These are phyloP conservation scores for Sclerotinia glacialis DNA, from an alignment of 2,329 filamentous ascomycete species.

Conservation along the genomic window DNA sequence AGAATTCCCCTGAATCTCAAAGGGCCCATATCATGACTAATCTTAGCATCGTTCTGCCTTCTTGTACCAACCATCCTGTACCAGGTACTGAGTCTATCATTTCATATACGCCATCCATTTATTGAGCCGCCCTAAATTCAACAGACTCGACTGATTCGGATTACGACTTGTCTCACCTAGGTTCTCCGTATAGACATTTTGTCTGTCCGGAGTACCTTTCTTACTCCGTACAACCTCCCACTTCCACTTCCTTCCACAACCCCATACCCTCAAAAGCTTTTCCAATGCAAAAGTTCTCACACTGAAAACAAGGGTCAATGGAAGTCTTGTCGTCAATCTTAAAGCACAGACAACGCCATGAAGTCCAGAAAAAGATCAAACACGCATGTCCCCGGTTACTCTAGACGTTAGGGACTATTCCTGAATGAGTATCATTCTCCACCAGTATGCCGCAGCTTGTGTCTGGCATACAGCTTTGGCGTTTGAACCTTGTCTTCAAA, in stretches of 20 bases:
- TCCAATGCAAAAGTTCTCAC: neutral
- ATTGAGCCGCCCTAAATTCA: neutral
- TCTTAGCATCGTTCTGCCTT: neutral
- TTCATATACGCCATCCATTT: neutral
- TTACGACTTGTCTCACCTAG: neutral
- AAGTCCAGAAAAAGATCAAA: constrained; percentile 21
- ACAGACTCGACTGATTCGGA: neutral
- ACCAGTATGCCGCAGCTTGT: constrained; percentile 34
- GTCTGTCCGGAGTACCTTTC: neutral
- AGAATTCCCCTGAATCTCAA: neutral
- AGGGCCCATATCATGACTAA: constrained; percentile 6
- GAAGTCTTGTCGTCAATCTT: neutral
- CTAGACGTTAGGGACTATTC: constrained; percentile 28
- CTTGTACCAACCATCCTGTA: neutral
- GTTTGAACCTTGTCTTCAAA: constrained; percentile 32
- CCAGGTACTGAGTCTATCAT: neutral
- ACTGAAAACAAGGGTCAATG: neutral
- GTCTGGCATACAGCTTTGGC: constrained; percentile 33
- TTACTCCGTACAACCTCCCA: neutral
- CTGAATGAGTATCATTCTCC: constrained; percentile 27
- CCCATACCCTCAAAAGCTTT: neutral
- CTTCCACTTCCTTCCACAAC: neutral
- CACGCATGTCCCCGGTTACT: constrained; percentile 20
- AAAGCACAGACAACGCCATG: constrained; percentile 31
- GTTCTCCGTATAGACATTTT: neutral